These are phyloP conservation scores for Globisporangium mamillatum DNA, from an alignment of 352 stramenopile genomes.

Conservation along the genomic window DNA sequence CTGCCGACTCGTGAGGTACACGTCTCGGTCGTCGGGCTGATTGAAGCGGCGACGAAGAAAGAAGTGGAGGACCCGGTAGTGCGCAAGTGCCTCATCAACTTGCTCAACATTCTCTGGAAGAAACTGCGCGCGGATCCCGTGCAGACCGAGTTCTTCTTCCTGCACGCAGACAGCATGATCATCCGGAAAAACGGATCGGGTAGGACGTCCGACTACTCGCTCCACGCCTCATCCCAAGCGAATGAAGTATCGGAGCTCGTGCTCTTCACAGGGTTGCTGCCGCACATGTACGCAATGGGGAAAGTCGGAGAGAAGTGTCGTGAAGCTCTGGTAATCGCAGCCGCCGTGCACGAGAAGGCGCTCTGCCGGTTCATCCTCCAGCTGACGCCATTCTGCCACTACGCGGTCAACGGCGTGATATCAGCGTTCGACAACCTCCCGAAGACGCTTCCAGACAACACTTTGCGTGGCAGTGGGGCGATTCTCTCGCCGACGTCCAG, in stretches of 20 bases:
- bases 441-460: slow-evolving; percentile 48
- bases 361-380: slow-evolving; percentile 82
- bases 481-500: slow-evolving; percentile 17
- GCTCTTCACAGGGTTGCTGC: slow-evolving; percentile 76
- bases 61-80: slow-evolving; percentile 83
- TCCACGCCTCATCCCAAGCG: slow-evolving; percentile 21
- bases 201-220: slow-evolving; percentile 23
- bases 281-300: slow-evolving; percentile 81
- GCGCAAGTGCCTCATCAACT: slow-evolving; percentile 77
- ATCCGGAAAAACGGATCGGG: slow-evolving; percentile 33
- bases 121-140: slow-evolving; percentile 81
- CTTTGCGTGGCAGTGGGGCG: not conserved
- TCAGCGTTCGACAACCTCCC: slow-evolving; percentile 75
- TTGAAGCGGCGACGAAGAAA: slow-evolving; percentile 71
- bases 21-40: slow-evolving; percentile 76
- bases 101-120: slow-evolving; percentile 85
- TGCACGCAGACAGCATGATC: slow-evolving; percentile 61
- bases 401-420: slow-evolving; percentile 83
- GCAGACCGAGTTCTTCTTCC: slow-evolving; percentile 88
- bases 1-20: slow-evolving; percentile 79
- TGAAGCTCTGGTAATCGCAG: slow-evolving; percentile 79
- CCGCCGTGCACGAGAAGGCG: slow-evolving; percentile 67
- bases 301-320: slow-evolving; percentile 83
- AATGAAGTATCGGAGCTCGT: slow-evolving; percentile 74
- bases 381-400: slow-evolving; percentile 86